A percentile compares a stretch with the other conserved stretches of the same genome.
Conservation (phyloP, 495 filamentous ascomycete species). For the Penicillium steckii region DNA sequence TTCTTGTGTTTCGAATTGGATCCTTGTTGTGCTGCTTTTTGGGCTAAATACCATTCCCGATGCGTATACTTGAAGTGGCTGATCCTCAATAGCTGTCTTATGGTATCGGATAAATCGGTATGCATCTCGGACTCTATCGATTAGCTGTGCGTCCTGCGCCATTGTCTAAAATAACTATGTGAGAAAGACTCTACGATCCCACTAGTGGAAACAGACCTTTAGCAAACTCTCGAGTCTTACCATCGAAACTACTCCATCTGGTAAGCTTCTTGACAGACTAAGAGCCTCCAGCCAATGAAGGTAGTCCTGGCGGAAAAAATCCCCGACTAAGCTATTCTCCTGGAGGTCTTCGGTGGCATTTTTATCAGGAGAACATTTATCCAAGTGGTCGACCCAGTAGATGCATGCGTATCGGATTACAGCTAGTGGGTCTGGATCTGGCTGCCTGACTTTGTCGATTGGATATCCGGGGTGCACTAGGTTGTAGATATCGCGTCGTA, state of each 20-base stretch:
- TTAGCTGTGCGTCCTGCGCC: background rate
- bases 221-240: background rate
- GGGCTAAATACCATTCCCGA: conserved; percentile 37
- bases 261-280: background rate
- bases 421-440: background rate
- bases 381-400: conserved; percentile 1
- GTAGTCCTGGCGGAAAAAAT: background rate
- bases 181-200: too few relatives aligned
- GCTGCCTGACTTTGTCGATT: background rate
- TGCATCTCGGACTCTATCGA: background rate
- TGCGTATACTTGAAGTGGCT: conserved; percentile 32
- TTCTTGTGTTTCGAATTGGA: conserved; percentile 13
- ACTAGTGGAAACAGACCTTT: background rate
- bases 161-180: background rate
- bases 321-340: background rate
- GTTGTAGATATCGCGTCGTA: conserved; percentile 22
- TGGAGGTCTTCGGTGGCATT: background rate
- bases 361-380: background rate
- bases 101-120: conserved; percentile 28
- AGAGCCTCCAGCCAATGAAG: conserved; percentile 3
- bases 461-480: conserved; percentile 1
- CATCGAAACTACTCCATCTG: background rate
- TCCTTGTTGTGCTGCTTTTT: conserved; percentile 11
- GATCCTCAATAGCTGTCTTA: conserved; percentile 20
- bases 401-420: background rate